Evolutionary conservation across 345 rosid species (phyloP).

Genomic region (Clausena lansium): DNA sequence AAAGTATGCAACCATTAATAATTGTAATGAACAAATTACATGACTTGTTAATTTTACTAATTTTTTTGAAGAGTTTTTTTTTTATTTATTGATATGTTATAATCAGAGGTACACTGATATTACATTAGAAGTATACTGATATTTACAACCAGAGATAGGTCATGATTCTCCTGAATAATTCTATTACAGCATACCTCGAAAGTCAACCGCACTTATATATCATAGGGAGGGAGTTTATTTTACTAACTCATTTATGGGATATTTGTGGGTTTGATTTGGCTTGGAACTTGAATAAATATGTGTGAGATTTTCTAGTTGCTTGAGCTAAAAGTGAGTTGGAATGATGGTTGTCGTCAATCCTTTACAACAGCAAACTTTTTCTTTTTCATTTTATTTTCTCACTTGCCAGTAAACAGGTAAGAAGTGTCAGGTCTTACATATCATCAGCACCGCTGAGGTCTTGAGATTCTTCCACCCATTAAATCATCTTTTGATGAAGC

Average conservation of each 20-base stretch:
- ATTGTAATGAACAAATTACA: too few species aligned
- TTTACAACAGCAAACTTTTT: constrained; percentile 9
- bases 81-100: too few species aligned
- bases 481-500: neutral
- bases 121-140: too few species aligned
- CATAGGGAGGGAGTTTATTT: too few species aligned
- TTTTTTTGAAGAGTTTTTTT: too few species aligned
- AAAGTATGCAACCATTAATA: too few species aligned
- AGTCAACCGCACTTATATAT: too few species aligned
- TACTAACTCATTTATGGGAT: neutral
- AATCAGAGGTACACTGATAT: too few species aligned
- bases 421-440: constrained; percentile 18
- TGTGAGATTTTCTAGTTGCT: neutral
- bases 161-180: too few species aligned
- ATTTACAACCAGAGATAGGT: too few species aligned
- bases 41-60: too few species aligned
- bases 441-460: constrained; percentile 9
- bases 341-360: constrained; percentile 24
- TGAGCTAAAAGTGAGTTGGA: constrained; percentile 15
- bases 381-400: neutral
- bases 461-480: constrained; percentile 20
- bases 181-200: too few species aligned
- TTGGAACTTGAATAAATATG: neutral
- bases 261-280: neutral
- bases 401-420: constrained; percentile 10